Evolutionary conservation across 352 stramenopile species (phyloP).

Genomic region (Globisporangium sylvaticum): DNA sequence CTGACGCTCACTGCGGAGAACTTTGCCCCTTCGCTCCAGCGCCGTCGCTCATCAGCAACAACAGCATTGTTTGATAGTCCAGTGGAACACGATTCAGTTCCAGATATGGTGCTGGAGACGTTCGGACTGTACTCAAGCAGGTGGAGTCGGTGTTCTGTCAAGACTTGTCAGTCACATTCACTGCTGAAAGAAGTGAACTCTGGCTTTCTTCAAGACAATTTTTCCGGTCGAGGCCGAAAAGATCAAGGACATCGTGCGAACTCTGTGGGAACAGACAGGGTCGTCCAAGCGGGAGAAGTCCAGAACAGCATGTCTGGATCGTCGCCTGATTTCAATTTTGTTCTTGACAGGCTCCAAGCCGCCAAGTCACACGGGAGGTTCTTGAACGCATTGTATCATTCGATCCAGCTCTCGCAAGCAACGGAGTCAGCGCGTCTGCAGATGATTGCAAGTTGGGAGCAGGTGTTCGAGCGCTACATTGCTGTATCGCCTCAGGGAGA

Average conservation of each 20-base stretch:
- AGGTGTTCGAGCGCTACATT: conserved; percentile 44
- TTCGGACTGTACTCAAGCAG: conserved; percentile 40
- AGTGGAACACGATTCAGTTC: conserved; percentile 1
- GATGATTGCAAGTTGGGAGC: conserved; percentile 37
- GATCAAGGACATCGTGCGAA: not conserved
- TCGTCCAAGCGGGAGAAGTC: not conserved
- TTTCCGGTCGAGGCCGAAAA: not conserved
- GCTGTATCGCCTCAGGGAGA: conserved; percentile 32
- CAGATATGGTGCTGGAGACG: conserved; percentile 13
- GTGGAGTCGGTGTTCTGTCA: conserved; percentile 34
- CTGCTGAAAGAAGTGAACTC: conserved; percentile 6
- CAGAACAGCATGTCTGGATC: not conserved
- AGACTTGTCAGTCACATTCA: conserved; percentile 18
- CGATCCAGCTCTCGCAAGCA: conserved; percentile 34
- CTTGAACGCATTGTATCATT: conserved; percentile 58
- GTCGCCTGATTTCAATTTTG: conserved; percentile 24
- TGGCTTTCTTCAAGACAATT: not conserved
- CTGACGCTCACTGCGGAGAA: conserved; percentile 51
- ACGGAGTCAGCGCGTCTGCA: conserved; percentile 18
- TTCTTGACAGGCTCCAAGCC: conserved; percentile 27
- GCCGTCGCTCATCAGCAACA: not conserved
- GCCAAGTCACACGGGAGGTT: conserved; percentile 60
- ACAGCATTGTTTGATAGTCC: not conserved
- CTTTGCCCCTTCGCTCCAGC: conserved; percentile 19
- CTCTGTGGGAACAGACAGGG: too few species aligned